Conservation (phyloP, 164 flowering plant species). For the Magnolia sinica region DNA sequence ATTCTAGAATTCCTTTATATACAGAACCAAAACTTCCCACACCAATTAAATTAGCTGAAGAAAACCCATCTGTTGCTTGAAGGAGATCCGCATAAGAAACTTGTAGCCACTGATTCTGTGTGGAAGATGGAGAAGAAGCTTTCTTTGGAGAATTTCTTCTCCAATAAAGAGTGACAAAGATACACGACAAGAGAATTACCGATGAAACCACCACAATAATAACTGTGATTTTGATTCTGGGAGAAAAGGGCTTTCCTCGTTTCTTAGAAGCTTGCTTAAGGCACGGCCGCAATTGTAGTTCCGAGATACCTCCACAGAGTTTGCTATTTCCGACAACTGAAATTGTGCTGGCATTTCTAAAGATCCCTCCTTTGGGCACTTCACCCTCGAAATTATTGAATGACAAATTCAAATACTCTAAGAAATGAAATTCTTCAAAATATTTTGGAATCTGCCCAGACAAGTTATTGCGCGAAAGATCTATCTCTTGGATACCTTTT, state of each 20-base stretch:
- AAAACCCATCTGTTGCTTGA: slow-evolving; percentile 4
- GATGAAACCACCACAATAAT: neutral
- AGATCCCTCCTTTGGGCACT: slow-evolving; percentile 25
- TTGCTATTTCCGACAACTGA: slow-evolving; percentile 16
- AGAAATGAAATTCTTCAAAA: slow-evolving; percentile 2
- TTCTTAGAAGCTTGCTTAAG: neutral
- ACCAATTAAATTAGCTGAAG: slow-evolving; percentile 4
- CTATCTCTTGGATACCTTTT: slow-evolving; percentile 10
- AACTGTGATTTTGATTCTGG: neutral
- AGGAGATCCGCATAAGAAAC: slow-evolving; percentile 8
- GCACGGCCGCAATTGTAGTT: slow-evolving; percentile 21
- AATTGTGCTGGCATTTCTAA: slow-evolving; percentile 19
- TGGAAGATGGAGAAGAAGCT: neutral
- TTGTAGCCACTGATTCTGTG: neutral
- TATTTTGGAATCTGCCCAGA: slow-evolving; percentile 31
- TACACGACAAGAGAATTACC: neutral
- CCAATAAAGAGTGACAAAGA: neutral
- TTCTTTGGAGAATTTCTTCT: neutral
- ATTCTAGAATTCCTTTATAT: neutral
- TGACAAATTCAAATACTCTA: slow-evolving; percentile 23
- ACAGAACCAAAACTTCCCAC: slow-evolving; percentile 7
- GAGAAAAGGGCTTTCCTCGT: no score
- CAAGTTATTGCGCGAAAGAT: slow-evolving; percentile 25
- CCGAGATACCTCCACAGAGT: slow-evolving; percentile 26
- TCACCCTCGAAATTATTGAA: slow-evolving; percentile 29